Evolutionary conservation across 2,329 filamentous ascomycete species (phyloP), one percentile per base, ranked within the genome.

Genomic region (Pseudocercospora fijiensis): DNA sequence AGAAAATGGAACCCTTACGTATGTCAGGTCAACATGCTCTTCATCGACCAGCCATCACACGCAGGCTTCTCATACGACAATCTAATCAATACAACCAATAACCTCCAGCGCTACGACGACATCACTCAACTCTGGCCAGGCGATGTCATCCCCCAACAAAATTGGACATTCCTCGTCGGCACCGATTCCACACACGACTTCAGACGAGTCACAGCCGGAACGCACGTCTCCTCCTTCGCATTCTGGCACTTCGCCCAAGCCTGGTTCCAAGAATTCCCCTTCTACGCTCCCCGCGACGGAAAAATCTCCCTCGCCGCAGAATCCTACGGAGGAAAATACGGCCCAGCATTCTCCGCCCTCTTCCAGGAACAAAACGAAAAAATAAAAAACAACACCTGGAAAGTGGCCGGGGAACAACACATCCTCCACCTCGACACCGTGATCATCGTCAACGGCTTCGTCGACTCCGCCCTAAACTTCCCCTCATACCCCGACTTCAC

Each of bases 21-120:
- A 53, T 16, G 4, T 11, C 84, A 86, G 71, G 80, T 53, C 8
- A 81, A 81, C 62, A 77, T 81, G 75, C 81, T 90, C 9, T 90
- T 86, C 73, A 81, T 90, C 58, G 86, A 90, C 67, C 86, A 89
- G 75, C 88, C 84, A 0, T 81, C 79, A 3, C 81, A 85, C 65
- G 81, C 84, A 8, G 85, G 85, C 0, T 81, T 85, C 68, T 84
- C 80, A 47, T 86, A 85, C 68, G 76, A 78, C 53, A 71, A 65
- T 1, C 67, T 78, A 7, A 67, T 68, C 13, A 79, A 80, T 53
- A 72, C 78, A 30, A 79, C 77, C 3, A 70, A 67, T 18, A 73
- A 78, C n/a, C 67, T 69, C 61, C 64, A 58, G 8, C 57, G 71
- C 18, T 49, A 49, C 16, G 65, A 67, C 16, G 59, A 70, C n/a